Evolutionary conservation across 2,329 filamentous ascomycete species (phyloP), one percentile per base, ranked within the genome.

Genomic region (Lachnellula cervina): DNA sequence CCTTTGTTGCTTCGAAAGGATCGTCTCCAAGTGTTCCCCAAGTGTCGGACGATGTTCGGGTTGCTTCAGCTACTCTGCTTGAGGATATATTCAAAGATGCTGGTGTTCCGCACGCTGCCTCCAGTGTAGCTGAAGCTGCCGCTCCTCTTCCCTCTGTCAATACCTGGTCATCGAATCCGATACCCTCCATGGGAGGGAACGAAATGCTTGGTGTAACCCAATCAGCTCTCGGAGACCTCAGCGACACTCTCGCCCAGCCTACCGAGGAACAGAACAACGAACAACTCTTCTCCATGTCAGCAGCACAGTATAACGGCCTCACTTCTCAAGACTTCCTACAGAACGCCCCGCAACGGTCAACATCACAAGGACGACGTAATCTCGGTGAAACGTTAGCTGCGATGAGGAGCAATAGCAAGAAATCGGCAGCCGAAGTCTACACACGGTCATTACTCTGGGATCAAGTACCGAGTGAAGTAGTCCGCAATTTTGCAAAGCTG

Each of bases 391-490:
- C 90, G 7, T 81, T 97, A 47, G 84, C 88, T 50, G 85, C 83
- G 46, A 90, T 96, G 84, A 86, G 90, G 62, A 77, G 77, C 64
- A 82, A 79, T 66, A 82, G 79, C 68, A 90, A 90, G 73, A 82
- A 88, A 64, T 82, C 82, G 51, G 88, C 87, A 48, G 89, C 92
- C 55, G 91, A 97, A 67, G 89, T 97, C 43, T 96, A 96, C 75
- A 95, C 92, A 35, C 83, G 93, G 56, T 96, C 90, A 60, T 80
- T 97, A 59, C 84, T 97, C 56, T 96, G 90, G 90, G 91, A 97
- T 68, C 89, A 92, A 73, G 92, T 97, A 65, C 92, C 94, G 14
- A 82, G 84, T 65, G 91, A 97, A 62, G 91, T 97, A 49, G 90
- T 99, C 52, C 84, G 86, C 65, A 90, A 93, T 71, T 97, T 97